Evolutionary conservation across 1,284 basidiomycete genomes (phyloP).

Genomic region (Marasmius sp.): DNA sequence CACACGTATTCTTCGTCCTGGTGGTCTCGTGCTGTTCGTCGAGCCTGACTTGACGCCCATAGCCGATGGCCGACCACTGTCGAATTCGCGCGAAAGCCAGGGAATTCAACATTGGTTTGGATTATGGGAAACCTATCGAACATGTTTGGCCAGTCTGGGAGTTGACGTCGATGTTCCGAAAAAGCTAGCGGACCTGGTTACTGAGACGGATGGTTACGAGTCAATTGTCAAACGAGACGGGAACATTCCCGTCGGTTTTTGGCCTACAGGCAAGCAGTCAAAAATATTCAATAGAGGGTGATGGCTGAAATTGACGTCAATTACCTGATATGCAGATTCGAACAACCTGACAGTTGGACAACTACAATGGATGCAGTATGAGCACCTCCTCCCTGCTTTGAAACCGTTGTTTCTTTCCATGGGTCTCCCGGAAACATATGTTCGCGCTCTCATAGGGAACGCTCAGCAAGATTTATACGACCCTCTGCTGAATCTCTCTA

Average conservation of each 20-base stretch:
- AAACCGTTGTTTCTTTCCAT: slow-evolving; percentile 55
- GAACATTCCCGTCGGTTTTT: slow-evolving; percentile 58
- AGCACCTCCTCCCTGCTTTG: slow-evolving; percentile 60
- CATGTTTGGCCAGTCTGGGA: slow-evolving; percentile 47
- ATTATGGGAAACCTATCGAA: slow-evolving; percentile 59
- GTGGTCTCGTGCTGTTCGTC: slow-evolving; percentile 65
- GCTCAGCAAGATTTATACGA: slow-evolving; percentile 68
- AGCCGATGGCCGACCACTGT: slow-evolving; percentile 31
- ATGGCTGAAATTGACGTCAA: slow-evolving; percentile 5
- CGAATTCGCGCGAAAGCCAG: slow-evolving; percentile 14
- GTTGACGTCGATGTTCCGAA: slow-evolving; percentile 60
- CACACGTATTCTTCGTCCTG: slow-evolving; percentile 62
- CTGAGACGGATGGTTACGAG: slow-evolving; percentile 47
- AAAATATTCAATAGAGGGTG: not conserved
- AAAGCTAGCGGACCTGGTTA: slow-evolving; percentile 45
- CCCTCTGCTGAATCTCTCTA: slow-evolving; percentile 48
- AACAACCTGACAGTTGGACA: slow-evolving; percentile 57
- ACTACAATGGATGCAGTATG: slow-evolving; percentile 69
- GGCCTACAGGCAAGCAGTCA: slow-evolving; percentile 47
- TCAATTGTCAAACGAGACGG: slow-evolving; percentile 49
- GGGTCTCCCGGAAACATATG: slow-evolving; percentile 50
- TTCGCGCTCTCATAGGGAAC: slow-evolving; percentile 53
- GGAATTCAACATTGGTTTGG: slow-evolving; percentile 57
- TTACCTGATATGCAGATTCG: slow-evolving; percentile 27
- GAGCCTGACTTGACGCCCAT: slow-evolving; percentile 56